These are phyloP conservation scores for Solanum tarapatanum DNA, from an alignment of 257 asterid species.

Conservation along the genomic window DNA sequence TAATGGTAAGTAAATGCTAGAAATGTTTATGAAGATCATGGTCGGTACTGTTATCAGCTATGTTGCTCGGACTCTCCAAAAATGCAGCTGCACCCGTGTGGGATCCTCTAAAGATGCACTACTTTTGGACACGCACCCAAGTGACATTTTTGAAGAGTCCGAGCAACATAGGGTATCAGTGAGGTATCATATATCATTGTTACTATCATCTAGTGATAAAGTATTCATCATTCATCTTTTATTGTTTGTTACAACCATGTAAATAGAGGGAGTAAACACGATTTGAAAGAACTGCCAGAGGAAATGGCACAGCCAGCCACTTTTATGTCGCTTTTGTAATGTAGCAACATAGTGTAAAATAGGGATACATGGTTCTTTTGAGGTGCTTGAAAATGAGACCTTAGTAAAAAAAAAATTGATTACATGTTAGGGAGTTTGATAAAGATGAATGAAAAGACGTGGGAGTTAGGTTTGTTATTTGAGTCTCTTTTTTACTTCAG, in stretches of 20 bases:
- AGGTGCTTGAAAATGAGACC: not conserved
- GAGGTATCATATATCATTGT: not conserved
- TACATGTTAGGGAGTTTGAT: not conserved
- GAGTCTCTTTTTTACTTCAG: conserved; percentile 3
- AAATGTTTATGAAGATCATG: not conserved
- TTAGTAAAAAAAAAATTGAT: not conserved
- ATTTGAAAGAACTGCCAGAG: not conserved
- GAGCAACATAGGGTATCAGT: not conserved
- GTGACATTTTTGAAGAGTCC: not conserved
- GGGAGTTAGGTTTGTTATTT: not conserved
- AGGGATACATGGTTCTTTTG: not conserved
- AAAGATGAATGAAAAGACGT: not conserved
- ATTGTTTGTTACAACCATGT: not conserved
- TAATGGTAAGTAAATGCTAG: conserved; percentile 19
- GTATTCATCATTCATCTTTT: not conserved
- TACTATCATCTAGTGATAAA: not conserved
- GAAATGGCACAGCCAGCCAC: not conserved
- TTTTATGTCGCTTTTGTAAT: not conserved
- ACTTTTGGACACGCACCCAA: not conserved
- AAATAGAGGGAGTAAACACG: not conserved
- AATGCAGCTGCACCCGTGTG: not conserved
- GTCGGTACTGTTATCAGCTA: not conserved
- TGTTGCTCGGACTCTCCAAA: not conserved
- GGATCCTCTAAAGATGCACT: not conserved
- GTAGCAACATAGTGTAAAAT: not conserved